A percentile compares a stretch with the other conserved stretches of the same genome.
Evolutionary conservation across 2,329 filamentous ascomycete genomes (phyloP).

Genomic region (Aspergillus persii): DNA sequence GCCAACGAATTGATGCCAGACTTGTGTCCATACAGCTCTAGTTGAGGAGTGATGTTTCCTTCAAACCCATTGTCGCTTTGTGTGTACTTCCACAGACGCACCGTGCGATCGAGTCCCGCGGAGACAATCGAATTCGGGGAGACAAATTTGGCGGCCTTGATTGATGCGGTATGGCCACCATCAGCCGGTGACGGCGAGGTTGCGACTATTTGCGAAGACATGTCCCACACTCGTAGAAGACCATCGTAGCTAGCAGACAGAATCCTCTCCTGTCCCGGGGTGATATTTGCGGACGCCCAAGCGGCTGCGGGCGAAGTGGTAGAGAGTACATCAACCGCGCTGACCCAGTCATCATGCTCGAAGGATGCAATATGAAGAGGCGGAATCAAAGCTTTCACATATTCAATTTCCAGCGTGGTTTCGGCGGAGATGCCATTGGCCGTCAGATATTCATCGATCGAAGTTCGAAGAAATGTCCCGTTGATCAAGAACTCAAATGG

Average conservation of each 20-base stretch:
- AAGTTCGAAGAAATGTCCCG: conserved; percentile 84
- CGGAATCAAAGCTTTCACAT: conserved; percentile 86
- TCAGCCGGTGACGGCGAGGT: conserved; percentile 65
- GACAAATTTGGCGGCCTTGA: conserved; percentile 82
- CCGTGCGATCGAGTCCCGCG: conserved; percentile 76
- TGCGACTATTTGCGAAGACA: conserved; percentile 78
- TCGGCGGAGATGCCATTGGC: conserved; percentile 85
- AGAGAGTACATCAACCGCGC: conserved; percentile 78
- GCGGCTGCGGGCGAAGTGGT: conserved; percentile 59
- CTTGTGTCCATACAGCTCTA: conserved; percentile 82
- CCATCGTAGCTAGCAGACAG: conserved; percentile 95
- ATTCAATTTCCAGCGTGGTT: conserved; percentile 83
- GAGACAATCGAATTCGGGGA: conserved; percentile 76
- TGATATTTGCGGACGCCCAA: conserved; percentile 52
- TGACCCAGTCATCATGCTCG: conserved; percentile 97
- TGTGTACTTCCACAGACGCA: conserved; percentile 85
- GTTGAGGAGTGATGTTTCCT: conserved; percentile 64
- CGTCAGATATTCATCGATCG: conserved; percentile 85
- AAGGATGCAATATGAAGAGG: conserved; percentile 88
- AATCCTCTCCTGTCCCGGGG: conserved; percentile 65
- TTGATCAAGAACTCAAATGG: conserved; percentile 90
- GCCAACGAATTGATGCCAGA: conserved; percentile 71
- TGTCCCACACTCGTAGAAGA: conserved; percentile 82
- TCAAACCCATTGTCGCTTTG: conserved; percentile 63
- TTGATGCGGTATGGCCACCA: conserved; percentile 71